Conservation (phyloP, 208 protist genomes). For the Trypanosoma rangeli region DNA sequence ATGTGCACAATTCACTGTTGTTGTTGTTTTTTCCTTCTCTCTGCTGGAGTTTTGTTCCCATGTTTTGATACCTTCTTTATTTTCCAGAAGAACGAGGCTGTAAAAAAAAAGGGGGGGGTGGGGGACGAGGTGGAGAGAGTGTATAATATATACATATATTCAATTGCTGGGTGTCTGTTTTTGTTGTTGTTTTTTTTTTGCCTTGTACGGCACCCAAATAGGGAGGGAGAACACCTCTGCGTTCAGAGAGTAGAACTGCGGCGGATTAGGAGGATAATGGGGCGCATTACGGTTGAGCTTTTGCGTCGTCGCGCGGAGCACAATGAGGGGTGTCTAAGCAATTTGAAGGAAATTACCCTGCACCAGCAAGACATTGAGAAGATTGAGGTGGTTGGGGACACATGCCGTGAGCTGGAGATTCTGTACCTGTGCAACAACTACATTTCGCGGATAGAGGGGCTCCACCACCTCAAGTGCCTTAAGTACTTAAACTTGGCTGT, state of each 20-base stretch:
- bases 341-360: constrained; percentile 95
- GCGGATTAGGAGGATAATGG: constrained; percentile 33
- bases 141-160: background rate
- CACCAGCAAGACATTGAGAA: constrained; percentile 96
- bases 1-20: background rate
- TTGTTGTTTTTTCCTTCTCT: background rate
- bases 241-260: background rate
- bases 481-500: constrained; percentile 97
- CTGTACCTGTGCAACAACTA: constrained; percentile 97
- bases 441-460: constrained; percentile 93
- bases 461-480: constrained; percentile 94
- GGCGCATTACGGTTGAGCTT: constrained; percentile 90
- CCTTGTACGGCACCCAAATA: background rate
- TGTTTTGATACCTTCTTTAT: background rate
- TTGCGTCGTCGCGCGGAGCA: constrained; percentile 96
- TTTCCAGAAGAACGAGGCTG: background rate
- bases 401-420: constrained; percentile 92
- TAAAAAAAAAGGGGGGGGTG: background rate
- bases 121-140: too few relatives aligned
- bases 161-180: background rate
- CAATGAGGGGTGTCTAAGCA: constrained; percentile 95
- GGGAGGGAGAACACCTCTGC: background rate
- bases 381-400: constrained; percentile 89
- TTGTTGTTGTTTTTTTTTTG: background rate
- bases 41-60: background rate